phyloP scores from a whole-genome alignment of 306 rosid genomes.

The Trifolium dubium region DNA sequence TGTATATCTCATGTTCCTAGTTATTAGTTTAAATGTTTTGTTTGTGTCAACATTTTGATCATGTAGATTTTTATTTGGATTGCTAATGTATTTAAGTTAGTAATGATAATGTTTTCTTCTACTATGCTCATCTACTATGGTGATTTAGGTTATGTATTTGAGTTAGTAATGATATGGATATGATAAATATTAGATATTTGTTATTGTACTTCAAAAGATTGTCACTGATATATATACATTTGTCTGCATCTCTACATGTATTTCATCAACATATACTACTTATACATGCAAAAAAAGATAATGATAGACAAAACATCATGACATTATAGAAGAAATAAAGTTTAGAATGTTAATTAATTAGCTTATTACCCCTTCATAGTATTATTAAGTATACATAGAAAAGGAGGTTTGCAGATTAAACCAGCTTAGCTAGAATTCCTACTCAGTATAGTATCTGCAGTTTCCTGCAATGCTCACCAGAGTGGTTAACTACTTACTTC shows the following conservation, averaged over 20 bases:
- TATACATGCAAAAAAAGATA: slow-evolving; percentile 43
- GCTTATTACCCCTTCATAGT: slow-evolving; percentile 41
- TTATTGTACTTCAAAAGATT: slow-evolving; percentile 21
- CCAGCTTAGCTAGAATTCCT: slow-evolving; percentile 41
- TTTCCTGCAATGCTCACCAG: slow-evolving; percentile 61
- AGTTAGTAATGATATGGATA: not conserved
- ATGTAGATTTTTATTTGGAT: too few species aligned
- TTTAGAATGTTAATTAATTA: slow-evolving; percentile 31
- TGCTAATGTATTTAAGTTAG: too few species aligned
- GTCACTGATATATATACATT: slow-evolving; percentile 44
- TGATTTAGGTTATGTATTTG: too few species aligned
- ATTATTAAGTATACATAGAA: slow-evolving; percentile 34
- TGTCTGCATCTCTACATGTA: slow-evolving; percentile 39
- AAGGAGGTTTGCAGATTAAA: slow-evolving; percentile 31
- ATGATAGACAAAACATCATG: slow-evolving; percentile 19
- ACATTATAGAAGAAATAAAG: slow-evolving; percentile 29
- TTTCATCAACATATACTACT: slow-evolving; percentile 34
- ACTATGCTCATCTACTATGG: too few species aligned
- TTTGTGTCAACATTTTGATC: too few species aligned
- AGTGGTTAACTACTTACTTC: slow-evolving; percentile 47
- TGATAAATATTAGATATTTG: slow-evolving; percentile 20
- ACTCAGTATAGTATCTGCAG: slow-evolving; percentile 50
- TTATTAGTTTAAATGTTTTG: too few species aligned
- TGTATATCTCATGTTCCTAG: too few species aligned
- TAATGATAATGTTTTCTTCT: too few species aligned